phyloP scores from a whole-genome alignment of 2,329 filamentous ascomycete genomes.

The Diaporthe ampelina region DNA sequence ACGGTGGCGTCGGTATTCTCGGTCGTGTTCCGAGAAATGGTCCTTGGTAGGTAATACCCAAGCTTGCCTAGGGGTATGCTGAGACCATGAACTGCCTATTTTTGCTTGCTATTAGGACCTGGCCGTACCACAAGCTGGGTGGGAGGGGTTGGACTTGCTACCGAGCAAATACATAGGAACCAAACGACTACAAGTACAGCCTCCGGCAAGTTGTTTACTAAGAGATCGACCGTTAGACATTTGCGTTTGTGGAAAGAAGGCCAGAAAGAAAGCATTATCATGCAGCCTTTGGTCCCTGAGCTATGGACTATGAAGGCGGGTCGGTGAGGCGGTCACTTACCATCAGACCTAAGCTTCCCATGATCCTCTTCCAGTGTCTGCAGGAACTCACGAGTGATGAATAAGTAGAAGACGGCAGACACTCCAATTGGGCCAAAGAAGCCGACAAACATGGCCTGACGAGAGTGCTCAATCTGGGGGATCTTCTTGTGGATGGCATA shows the following conservation, averaged over 20 bases:
- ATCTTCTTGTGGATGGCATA: slow-evolving; percentile 81
- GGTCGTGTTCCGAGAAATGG: slow-evolving; percentile 64
- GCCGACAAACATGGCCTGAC: slow-evolving; percentile 87
- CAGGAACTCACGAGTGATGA: slow-evolving; percentile 83
- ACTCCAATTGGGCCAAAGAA: slow-evolving; percentile 96
- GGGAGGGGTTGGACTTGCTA: slow-evolving; percentile 69
- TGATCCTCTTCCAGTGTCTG: slow-evolving; percentile 65
- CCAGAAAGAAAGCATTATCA: not conserved
- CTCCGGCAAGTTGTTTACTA: slow-evolving; percentile 73
- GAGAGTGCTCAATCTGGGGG: slow-evolving; percentile 80
- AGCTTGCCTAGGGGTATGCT: slow-evolving; percentile 84
- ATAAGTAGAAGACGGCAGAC: slow-evolving; percentile 92
- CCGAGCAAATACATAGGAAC: slow-evolving; percentile 87
- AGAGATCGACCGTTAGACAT: not conserved
- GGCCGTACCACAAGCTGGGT: not conserved
- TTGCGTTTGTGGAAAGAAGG: not conserved
- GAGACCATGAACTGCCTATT: slow-evolving; percentile 81
- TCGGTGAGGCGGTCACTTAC: not conserved
- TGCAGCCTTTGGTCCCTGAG: not conserved
- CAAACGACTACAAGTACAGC: slow-evolving; percentile 81
- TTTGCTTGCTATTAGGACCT: not conserved
- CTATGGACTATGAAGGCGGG: not conserved
- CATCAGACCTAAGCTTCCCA: slow-evolving; percentile 72
- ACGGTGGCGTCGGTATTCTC: slow-evolving; percentile 43
- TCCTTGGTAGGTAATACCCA: slow-evolving; percentile 73